Base-by-base conservation (phyloP, 495 filamentous ascomycete genomes). In the Thermothielavioides terrestris region DNA sequence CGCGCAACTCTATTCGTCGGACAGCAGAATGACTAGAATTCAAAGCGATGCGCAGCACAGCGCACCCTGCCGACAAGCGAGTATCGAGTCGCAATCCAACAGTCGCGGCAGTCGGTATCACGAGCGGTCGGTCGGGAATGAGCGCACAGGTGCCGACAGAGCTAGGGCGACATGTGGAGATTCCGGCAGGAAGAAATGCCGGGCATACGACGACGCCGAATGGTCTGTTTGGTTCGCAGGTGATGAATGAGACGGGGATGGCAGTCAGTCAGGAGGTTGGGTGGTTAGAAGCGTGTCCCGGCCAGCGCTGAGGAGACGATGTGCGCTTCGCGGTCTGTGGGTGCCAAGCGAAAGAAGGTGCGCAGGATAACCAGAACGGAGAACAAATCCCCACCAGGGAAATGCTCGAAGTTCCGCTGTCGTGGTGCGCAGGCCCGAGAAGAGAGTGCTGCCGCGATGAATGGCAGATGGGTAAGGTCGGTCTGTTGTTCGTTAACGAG, bases 101-200 rank as follows among this genome's bases (percentile, higher is more conserved):
- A n/a, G 26, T 31, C 12, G 42, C 20, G 10, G 17, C 17, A 12
- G 15, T 14, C 32, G 11, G 25, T 14, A 25, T 20, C 25, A 53
- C 50, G 21, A 41, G 49, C 23, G 39, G 58, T 39, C 48, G 46
- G 50, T 46, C 50, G 57, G 50, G 36, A 38, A 39, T 49, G 54
- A 46, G 42, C 54, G 46, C 50, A 40, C 46, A 46, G 46, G 25
- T 49, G 39, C 53, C 41, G 17, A 27, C 31, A 47, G 14, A 31
- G 32, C 45, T 34, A 53, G 30, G 48, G 46, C 55, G 36, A 53
- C 60, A 63, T 63, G 37, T 28, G 38, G 9, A 27, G 41, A 46
- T 20, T 27, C 31, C 31, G 56, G 38, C 20, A 46, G 25, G 30
- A 41, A 22, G 25, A 32, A 44, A 32, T 4, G 6, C 21, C 14